Percentiles rank a stretch among this genome's conserved stretches.
Conservation (phyloP, 129 eudicot species). For the Artemisia argyi region DNA sequence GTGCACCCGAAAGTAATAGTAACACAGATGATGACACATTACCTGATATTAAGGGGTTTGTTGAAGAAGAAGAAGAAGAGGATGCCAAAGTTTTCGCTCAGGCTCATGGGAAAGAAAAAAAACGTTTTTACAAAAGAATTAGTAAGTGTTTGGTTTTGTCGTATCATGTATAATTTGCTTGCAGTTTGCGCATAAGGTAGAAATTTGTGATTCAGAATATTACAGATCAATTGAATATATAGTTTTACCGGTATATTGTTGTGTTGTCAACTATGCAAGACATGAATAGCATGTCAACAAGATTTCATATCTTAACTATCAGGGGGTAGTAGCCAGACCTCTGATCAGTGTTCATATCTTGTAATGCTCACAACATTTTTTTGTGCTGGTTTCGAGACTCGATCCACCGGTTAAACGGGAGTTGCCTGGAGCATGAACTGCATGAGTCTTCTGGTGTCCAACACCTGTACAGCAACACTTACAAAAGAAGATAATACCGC, state of each 20-base stretch:
- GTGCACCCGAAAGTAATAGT: constrained; percentile 17
- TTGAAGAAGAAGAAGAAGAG: constrained; percentile 52
- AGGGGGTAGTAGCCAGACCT: too few relatives aligned
- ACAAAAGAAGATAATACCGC: too few relatives aligned
- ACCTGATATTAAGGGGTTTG: constrained; percentile 31
- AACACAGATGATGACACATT: constrained; percentile 47
- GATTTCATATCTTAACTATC: too few relatives aligned
- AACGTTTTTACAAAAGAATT: constrained; percentile 25
- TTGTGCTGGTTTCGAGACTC: too few relatives aligned
- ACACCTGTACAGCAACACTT: too few relatives aligned
- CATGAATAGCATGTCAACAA: too few relatives aligned
- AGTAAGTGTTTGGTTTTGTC: constrained; percentile 9
- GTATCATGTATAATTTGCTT: constrained; percentile 1
- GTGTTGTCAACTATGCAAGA: neutral
- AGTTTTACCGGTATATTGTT: neutral
- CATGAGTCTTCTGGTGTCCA: too few relatives aligned
- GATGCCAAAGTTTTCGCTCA: constrained; percentile 60
- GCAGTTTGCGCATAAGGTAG: neutral
- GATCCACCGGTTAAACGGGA: too few relatives aligned
- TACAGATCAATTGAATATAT: too few relatives aligned
- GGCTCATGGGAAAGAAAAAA: constrained; percentile 52
- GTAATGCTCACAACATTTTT: too few relatives aligned
- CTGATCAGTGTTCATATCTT: too few relatives aligned
- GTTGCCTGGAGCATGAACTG: too few relatives aligned
- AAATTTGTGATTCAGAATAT: neutral